Evolutionary conservation across 192 early-diverging fungal genomes (phyloP), one percentile per base, ranked within the genome.

Genomic region (Geosiphon pyriformis): DNA sequence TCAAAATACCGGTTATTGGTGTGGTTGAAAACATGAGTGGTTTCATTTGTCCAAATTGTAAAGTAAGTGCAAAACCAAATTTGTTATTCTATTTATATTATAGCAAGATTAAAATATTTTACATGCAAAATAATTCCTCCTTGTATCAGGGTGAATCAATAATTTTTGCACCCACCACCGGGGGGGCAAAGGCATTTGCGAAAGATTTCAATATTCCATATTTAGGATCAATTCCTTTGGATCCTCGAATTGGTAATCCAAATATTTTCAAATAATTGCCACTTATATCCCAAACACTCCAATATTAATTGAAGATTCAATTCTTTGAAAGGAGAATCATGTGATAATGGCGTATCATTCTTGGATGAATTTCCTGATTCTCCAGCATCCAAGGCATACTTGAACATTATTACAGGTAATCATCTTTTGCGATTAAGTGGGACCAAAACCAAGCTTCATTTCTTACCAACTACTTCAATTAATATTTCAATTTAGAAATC

Each of bases 11-110:
- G 1, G 85, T 99, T 42, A 78, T 98, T 20, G 96, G 96, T 0
- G 79, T 99, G 6, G 87, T 99, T 3, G 96, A 99, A 72, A 98
- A 98, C 72, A 96, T 99, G 96, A 88, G 87, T 60, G 96, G 95
- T 2, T 99, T 95, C 76, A 88, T 98, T 4, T 99, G 97, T 64
- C 95, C 94, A 1, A 82, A 81, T 23, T 98, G 96, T 73, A 66
- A 84, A 15, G 80, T 84, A 76, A 54, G 60, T 47, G 51, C 23
- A 17, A 35, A 51, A 35, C 2, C 7, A 2, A 20, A 53, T 22
- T n/a, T 52, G 22, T 65, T 65, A 59, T 54, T 65, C 22, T 55
- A 15, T 56, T 65, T 3, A 59, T 15, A 59, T 54, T 15, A 49
- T 49, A 23, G 11, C 50, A 51, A 32, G 4, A 20, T 51, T 17